Evolutionary conservation across 108 stramenopile species (phyloP), one percentile per base, ranked within the genome.

Genomic region (Cyclotella choctawhatcheeana): DNA sequence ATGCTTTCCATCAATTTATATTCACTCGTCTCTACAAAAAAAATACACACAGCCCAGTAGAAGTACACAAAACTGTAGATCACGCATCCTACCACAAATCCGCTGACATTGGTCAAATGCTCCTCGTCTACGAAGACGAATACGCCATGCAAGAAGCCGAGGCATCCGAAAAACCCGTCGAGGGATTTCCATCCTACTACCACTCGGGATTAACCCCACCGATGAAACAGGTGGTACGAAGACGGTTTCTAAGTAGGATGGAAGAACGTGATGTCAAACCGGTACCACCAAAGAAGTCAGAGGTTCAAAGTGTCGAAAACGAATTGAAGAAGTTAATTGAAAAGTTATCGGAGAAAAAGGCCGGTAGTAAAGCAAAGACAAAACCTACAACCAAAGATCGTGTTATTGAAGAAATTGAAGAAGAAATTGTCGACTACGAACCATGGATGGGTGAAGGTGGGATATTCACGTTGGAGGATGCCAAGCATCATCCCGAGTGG

Each of bases 31-130:
- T 20, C 7, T 54, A 34, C 71, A n/a, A n/a, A n/a, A n/a, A n/a
- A n/a, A n/a, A n/a, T n/a, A n/a, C n/a, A n/a, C n/a, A n/a, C n/a
- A 74, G 74, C 71, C 88, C 92, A 16, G 76, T 97, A 40, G 97
- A 97, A 82, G 66, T 94, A 37, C 95, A 94, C 73, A 97, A 97
- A 67, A 96, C 93, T 20, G 82, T 93, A 47, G 95, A 97, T 78
- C 90, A 93, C 73, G 90, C 86, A 64, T 90, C 88, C 68, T 96
- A 91, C 59, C 95, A 89, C 86, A 97, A 97, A 76, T 82, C 86
- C 31, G 77, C 79, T 2, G 97, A 97, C 74, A 69, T 97, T 29
- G 97, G 95, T 0, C 97, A 97, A 85, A 93, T 96, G 88, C 64
- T 96, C 50, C 88, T 96, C 60, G 94, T 97, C 17, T 96, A 95